Percentiles rank a stretch among this genome's conserved stretches.
Conservation (phyloP, 352 stramenopile species). For the Plasmopara muralis region DNA sequence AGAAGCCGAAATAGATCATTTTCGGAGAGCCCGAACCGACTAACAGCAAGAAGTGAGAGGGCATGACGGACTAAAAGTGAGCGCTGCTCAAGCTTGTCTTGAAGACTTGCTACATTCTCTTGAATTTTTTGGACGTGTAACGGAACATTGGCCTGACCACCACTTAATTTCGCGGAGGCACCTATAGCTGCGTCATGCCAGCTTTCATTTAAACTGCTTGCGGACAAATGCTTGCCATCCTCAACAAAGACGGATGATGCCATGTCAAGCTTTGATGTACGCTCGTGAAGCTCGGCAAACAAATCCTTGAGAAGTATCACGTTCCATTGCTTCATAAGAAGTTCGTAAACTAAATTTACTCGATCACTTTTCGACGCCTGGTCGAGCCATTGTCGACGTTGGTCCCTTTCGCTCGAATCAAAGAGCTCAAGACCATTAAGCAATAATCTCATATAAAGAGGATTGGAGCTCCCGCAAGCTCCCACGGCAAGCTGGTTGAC, state of each 20-base stretch:
- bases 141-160: not conserved
- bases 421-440: slow-evolving; percentile 57
- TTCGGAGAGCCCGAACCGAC: slow-evolving; percentile 63
- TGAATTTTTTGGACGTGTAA: slow-evolving; percentile 16
- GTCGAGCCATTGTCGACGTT: slow-evolving; percentile 41
- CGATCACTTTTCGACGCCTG: slow-evolving; percentile 30
- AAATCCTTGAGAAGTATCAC: slow-evolving; percentile 55
- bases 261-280: slow-evolving; percentile 12
- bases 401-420: slow-evolving; percentile 17
- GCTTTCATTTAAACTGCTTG: slow-evolving; percentile 4
- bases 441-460: slow-evolving; percentile 59
- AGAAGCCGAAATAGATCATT: slow-evolving; percentile 57
- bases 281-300: slow-evolving; percentile 30
- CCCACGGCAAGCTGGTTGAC: slow-evolving; percentile 41
- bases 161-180: not conserved
- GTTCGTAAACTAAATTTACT: slow-evolving; percentile 48
- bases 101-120: slow-evolving; percentile 46
- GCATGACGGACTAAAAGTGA: slow-evolving; percentile 63
- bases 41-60: slow-evolving; percentile 61
- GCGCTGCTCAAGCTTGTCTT: slow-evolving; percentile 54
- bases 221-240: not conserved
- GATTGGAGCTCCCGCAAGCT: slow-evolving; percentile 54
- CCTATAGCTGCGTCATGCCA: slow-evolving; percentile 8
- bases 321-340: slow-evolving; percentile 76
- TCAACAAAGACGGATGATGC: slow-evolving; percentile 1